Base-by-base conservation (phyloP, 1,284 basidiomycete genomes). In the Ceratobasidium papillatum region DNA sequence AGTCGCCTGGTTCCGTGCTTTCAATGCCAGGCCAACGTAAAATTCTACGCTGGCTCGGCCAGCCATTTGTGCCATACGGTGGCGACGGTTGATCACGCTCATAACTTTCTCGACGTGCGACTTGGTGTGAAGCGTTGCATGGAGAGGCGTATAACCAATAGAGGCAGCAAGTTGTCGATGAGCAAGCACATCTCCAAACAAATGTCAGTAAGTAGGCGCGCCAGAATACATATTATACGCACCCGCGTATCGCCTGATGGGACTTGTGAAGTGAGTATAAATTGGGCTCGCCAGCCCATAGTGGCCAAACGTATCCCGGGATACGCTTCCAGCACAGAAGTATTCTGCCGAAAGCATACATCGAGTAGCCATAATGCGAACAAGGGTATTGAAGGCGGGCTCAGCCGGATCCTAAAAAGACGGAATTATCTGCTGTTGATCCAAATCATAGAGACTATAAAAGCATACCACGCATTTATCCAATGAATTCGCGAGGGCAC, bases 261-360 rank as follows among this genome's bases (percentile, higher is more conserved):
- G 95, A 81, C 94, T 93, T 1, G 97, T 99, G 82, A 99, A 99
- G 82, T 99, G 98, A 0, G 98, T 99, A 83, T 99, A 99, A 78
- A 99, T 99, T 0, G 92, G 89, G 79, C 90, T 96, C 0, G 98
- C 98, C 22, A 99, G 88, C 72, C 98, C 98, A 81, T 99, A 99
- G 83, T 99, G 98, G 0, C 93, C 92, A 81, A 98, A 99, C 0
- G 94, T 92, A 79, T 98, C 96, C 75, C 92, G 89, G 0, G 92
- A 90, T 3, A 99, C 95, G 78, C 93, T 95, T 9, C 98, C 98
- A 0, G 96, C 93, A 81, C 94, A 96, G 84, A 99, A 99, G 83
- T 99, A 99, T 82, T 99, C 98, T 34, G 98, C 98, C 0, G 96
- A 92, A 22, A 99, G 86, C 98, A 99, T 99, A 82, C 98, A 99